Evolutionary conservation across 2,329 filamentous ascomycete genomes (phyloP).

Genomic region (Exserohilum rostratum): DNA sequence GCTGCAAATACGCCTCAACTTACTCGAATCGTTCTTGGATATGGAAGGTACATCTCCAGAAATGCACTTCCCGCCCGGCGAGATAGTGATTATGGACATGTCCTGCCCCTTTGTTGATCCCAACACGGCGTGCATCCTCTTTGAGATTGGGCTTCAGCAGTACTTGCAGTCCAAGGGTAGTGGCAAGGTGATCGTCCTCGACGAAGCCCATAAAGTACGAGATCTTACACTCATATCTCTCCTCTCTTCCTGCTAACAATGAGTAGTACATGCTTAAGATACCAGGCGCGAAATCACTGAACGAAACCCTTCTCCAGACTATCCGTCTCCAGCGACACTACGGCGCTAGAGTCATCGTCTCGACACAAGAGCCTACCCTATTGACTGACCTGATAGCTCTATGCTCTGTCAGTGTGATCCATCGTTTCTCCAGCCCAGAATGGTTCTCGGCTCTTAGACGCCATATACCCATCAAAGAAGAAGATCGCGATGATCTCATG

Average conservation of each 20-base stretch:
- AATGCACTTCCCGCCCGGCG: constrained; percentile 50
- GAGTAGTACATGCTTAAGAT: constrained; percentile 62
- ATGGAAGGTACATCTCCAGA: constrained; percentile 11
- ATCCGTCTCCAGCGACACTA: constrained; percentile 76
- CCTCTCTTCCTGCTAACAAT: background rate
- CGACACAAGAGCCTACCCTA: constrained; percentile 79
- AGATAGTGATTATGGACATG: constrained; percentile 72
- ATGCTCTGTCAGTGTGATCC: constrained; percentile 71
- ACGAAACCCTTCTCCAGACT: constrained; percentile 64
- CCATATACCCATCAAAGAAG: background rate
- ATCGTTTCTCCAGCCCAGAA: constrained; percentile 1
- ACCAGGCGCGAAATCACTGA: constrained; percentile 64
- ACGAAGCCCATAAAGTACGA: constrained; percentile 73
- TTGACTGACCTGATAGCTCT: constrained; percentile 72
- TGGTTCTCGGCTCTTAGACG: constrained; percentile 1
- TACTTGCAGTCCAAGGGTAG: constrained; percentile 61
- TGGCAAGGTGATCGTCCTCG: constrained; percentile 69
- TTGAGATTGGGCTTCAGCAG: constrained; percentile 71
- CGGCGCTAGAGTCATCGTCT: constrained; percentile 70
- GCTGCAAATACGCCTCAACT: constrained; percentile 57
- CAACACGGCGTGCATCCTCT: constrained; percentile 71
- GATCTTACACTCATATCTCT: too few relatives aligned
- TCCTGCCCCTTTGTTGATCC: constrained; percentile 73
- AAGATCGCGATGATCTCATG: background rate
- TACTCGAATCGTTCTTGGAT: constrained; percentile 69